These are phyloP conservation scores for Leonotis leonurus DNA, from an alignment of 257 asterid genomes.

Conservation along the genomic window DNA sequence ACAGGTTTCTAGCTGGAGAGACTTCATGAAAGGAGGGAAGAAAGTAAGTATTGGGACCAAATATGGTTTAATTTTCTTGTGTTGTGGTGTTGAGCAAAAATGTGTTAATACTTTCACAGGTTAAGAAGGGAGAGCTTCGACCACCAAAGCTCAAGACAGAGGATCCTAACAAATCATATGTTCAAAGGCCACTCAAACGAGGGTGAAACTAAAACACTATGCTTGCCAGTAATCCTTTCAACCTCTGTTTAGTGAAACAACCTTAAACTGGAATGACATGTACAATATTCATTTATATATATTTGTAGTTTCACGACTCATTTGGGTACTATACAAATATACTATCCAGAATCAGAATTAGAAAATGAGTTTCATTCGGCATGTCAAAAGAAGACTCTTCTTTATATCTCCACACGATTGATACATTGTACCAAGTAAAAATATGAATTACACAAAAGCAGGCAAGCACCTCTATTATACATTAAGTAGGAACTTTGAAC, in stretches of 20 bases:
- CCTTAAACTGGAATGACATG: not conserved
- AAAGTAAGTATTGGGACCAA: constrained; percentile 58
- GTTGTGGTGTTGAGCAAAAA: not conserved
- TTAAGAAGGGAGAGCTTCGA: constrained; percentile 88
- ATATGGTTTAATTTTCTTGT: no score
- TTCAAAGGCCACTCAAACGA: constrained; percentile 88
- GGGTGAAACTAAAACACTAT: constrained; percentile 23
- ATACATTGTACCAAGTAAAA: constrained; percentile 24
- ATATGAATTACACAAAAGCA: constrained; percentile 30
- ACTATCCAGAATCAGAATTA: not conserved
- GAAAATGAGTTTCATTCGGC: not conserved
- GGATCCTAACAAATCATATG: constrained; percentile 97
- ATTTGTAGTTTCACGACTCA: not conserved
- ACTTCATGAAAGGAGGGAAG: constrained; percentile 96
- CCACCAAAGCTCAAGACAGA: constrained; percentile 99
- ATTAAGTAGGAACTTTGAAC: constrained; percentile 25
- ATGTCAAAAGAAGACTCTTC: not conserved
- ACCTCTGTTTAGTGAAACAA: not conserved
- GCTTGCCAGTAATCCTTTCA: constrained; percentile 6
- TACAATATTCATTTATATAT: not conserved
- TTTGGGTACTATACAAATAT: no score
- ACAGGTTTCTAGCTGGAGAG: constrained; percentile 99
- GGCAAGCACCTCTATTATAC: constrained; percentile 38
- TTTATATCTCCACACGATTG: constrained; percentile 26
- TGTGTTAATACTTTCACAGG: constrained; percentile 33